Evolutionary conservation across 2,329 filamentous ascomycete species (phyloP).

Genomic region (Clonostachys chloroleuca): DNA sequence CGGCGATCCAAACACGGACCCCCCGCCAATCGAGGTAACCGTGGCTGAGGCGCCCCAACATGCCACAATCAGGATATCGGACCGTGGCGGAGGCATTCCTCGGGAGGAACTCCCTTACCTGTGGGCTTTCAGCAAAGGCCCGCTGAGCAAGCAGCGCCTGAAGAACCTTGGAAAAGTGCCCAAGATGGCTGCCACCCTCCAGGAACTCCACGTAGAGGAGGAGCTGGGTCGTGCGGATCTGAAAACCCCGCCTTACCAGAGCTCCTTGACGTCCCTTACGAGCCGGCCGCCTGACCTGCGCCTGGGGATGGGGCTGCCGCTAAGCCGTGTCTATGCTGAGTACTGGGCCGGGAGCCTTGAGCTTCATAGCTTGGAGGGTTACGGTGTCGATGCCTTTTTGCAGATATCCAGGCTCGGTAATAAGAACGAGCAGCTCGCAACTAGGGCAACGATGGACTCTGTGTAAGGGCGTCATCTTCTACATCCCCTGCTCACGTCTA

Average conservation of each 20-base stretch:
- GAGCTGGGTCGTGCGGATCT: conserved; percentile 32
- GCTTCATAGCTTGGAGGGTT: conserved; percentile 88
- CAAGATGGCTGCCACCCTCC: conserved; percentile 87
- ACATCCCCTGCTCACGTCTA: too few species aligned
- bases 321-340: conserved; percentile 92
- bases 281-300: conserved; percentile 81
- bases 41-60: conserved; percentile 93
- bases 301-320: conserved; percentile 87
- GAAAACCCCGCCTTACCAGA: conserved; percentile 35
- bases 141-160: conserved; percentile 71
- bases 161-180: conserved; percentile 84
- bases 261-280: conserved; percentile 75
- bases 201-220: conserved; percentile 65
- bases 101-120: conserved; percentile 81
- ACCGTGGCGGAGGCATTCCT: conserved; percentile 89
- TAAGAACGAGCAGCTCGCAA: conserved; percentile 91
- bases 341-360: conserved; percentile 96
- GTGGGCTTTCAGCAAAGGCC: conserved; percentile 96
- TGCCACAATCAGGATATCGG: conserved; percentile 93
- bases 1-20: conserved; percentile 23
- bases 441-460: conserved; percentile 72
- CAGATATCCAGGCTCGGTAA: conserved; percentile 96
- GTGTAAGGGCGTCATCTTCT: conserved; percentile 36
- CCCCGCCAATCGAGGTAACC: conserved; percentile 86
- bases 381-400: conserved; percentile 91